Evolutionary conservation across 495 filamentous ascomycete species (phyloP), one percentile per base, ranked within the genome.

Genomic region (Xanthoparmelia taractica): DNA sequence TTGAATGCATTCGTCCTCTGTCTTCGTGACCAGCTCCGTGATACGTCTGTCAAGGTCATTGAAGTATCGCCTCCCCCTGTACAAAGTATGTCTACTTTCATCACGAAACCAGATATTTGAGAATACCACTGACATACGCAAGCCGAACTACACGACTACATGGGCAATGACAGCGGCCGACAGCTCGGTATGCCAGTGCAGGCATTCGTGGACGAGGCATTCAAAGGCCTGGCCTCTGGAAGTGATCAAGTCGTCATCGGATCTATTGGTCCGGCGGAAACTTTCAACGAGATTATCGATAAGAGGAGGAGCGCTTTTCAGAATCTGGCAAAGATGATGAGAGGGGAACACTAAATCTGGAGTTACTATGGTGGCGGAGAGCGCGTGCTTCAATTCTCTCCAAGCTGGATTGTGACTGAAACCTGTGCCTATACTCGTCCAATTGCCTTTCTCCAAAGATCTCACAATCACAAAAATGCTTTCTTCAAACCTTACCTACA

Each of bases 21-120:
- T 20, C 73, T 90, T 17, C 81, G 86, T 0, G 77, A 82, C 45
- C 84, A 89, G 72, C 72, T 91, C 0, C 70, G 71, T 48, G 67
- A 73, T 17, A 75, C 75, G 17, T 73, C 77, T 50, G 72, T 88
- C 29, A 79, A 78, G 45, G 77, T 90, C 5, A 73, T 89, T 36
- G 87, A 91, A 73, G 70, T 89, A 18, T 76, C 85, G 52, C 86
- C 86, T 8, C 86, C 87, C 6, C 79, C 84, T 4, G 85, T 90
- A 33, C 84, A 86, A 73, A 90, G n/a, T 61, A 40, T 27, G 29
- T 25, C 15, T 2, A 23, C 2, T 17, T 34, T 29, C n/a, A 18
- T 40, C 20, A 3, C 5, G 7, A 29, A 17, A 23, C 6, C 18
- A 13, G 25, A 15, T 36, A 8, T 5, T 27, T 38, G 4, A 3